Percentiles rank a stretch among this genome's conserved stretches.
Evolutionary conservation across 2,329 filamentous ascomycete genomes (phyloP).

Genomic region (Chrysoporthe cubensis): DNA sequence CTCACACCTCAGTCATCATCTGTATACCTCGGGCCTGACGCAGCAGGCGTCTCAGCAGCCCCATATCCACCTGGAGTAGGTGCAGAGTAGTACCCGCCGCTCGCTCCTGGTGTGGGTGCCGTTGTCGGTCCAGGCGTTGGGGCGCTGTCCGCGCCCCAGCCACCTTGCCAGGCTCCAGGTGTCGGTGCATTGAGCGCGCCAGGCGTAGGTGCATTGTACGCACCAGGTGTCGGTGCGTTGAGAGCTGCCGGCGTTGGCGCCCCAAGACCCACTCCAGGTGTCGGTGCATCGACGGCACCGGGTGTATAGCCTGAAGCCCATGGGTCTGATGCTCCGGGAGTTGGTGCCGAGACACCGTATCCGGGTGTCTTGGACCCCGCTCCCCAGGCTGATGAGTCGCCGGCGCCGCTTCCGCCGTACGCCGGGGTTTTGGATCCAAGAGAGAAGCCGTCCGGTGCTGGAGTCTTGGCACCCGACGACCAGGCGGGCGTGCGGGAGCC

Average conservation of each 20-base stretch:
- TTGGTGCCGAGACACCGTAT: constrained; percentile 65
- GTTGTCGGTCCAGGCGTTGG: constrained; percentile 64
- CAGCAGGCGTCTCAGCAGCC: constrained; percentile 63
- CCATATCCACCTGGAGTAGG: constrained; percentile 67
- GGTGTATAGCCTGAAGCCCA: constrained; percentile 56
- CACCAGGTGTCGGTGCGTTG: constrained; percentile 74
- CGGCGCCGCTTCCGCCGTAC: constrained; percentile 51
- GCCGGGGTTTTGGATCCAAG: constrained; percentile 71
- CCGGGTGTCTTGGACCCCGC: constrained; percentile 78
- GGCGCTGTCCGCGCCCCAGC: constrained; percentile 65
- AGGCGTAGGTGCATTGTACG: constrained; percentile 67
- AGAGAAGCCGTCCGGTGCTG: constrained; percentile 66
- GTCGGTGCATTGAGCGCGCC: constrained; percentile 68
- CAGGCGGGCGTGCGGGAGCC: constrained; percentile 75
- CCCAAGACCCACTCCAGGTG: constrained; percentile 61
- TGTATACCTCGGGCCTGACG: constrained; percentile 58
- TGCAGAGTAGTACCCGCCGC: constrained; percentile 62
- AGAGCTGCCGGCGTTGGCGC: constrained; percentile 63
- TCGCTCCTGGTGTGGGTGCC: constrained; percentile 72
- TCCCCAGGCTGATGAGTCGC: constrained; percentile 61
- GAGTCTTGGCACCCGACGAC: constrained; percentile 77
- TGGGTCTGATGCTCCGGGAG: constrained; percentile 61
- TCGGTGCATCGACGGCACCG: constrained; percentile 71
- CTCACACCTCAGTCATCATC: constrained; percentile 49
- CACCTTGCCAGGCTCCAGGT: constrained; percentile 65